These are phyloP conservation scores for Porphyridium purpureum DNA, from an alignment of 23 red algal species.

Conservation along the genomic window DNA sequence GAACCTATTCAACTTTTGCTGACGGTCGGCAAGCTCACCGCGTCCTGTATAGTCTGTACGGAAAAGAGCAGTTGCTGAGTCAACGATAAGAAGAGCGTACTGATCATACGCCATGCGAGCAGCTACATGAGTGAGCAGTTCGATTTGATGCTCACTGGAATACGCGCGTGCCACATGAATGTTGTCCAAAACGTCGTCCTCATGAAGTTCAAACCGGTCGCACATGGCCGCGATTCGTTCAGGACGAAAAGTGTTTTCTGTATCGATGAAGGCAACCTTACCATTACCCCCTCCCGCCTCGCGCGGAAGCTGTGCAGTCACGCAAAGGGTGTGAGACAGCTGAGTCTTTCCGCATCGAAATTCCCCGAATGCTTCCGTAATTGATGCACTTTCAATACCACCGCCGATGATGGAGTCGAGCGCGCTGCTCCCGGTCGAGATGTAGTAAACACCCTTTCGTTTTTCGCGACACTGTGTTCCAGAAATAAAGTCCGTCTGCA, in stretches of 20 bases:
- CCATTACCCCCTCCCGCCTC: conserved; percentile 7
- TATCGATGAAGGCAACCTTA: conserved; percentile 32
- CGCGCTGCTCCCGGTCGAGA: conserved; percentile 65
- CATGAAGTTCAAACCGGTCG: conserved; percentile 46
- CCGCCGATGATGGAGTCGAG: conserved; percentile 80
- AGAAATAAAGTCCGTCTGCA: conserved; percentile 37
- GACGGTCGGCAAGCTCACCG: conserved; percentile 68
- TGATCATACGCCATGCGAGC: conserved; percentile 56
- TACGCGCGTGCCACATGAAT: conserved; percentile 85
- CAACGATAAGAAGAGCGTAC: conserved; percentile 74
- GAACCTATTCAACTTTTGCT: conserved; percentile 91
- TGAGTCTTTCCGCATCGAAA: conserved; percentile 96
- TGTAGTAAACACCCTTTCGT: conserved; percentile 36
- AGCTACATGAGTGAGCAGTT: conserved; percentile 66
- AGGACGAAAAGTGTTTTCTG: conserved; percentile 82
- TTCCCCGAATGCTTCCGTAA: conserved; percentile 88
- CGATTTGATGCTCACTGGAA: conserved; percentile 87
- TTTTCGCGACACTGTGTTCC: conserved; percentile 38
- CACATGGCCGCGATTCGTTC: conserved; percentile 67
- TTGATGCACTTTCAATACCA: conserved; percentile 63
- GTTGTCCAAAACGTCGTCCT: conserved; percentile 91
- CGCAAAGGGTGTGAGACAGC: conserved; percentile 65
- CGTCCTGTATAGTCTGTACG: conserved; percentile 82
- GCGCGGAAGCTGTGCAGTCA: conserved; percentile 67
- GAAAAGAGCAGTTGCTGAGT: conserved; percentile 89